Percentiles rank a stretch among this genome's conserved stretches.
phyloP scores from a whole-genome alignment of 768 basidiomycete species.

The Dacryopinax spathularia region DNA sequence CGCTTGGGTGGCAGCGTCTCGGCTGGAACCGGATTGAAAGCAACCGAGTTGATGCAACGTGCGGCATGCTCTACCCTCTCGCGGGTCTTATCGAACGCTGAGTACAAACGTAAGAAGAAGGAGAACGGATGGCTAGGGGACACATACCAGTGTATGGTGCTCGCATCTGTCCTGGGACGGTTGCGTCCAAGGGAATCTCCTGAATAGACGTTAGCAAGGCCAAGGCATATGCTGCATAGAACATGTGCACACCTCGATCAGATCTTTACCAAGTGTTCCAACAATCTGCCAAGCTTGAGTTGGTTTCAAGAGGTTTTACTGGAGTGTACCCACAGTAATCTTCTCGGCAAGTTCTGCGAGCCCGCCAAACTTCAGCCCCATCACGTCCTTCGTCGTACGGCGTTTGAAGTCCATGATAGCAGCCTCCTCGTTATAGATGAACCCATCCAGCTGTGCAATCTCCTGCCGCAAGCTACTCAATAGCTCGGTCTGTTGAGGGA shows the following conservation, averaged over 20 bases:
- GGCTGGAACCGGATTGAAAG: slow-evolving; percentile 7
- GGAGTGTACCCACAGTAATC: slow-evolving; percentile 41
- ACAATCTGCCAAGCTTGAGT: too few relatives aligned
- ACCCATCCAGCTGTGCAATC: slow-evolving; percentile 61
- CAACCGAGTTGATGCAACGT: slow-evolving; percentile 20
- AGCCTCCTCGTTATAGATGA: slow-evolving; percentile 74
- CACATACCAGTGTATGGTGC: slow-evolving; percentile 40
- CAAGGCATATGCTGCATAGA: not conserved
- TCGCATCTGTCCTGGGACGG: slow-evolving; percentile 65
- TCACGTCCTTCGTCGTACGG: slow-evolving; percentile 45
- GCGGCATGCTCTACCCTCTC: slow-evolving; percentile 47
- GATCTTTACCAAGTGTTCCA: too few relatives aligned
- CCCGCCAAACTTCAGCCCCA: slow-evolving; percentile 80
- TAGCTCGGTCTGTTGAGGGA: slow-evolving; percentile 53
- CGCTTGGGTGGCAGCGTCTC: not conserved
- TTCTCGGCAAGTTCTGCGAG: slow-evolving; percentile 74
- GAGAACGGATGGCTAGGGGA: not conserved
- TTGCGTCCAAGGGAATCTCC: slow-evolving; percentile 71
- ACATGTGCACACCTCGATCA: slow-evolving; percentile 27
- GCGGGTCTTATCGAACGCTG: slow-evolving; percentile 47
- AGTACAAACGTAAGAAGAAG: not conserved
- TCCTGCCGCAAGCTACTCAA: slow-evolving; percentile 60
- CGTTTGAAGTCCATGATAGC: slow-evolving; percentile 74
- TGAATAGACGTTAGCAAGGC: slow-evolving; percentile 16
- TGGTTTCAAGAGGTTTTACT: too few relatives aligned